Evolutionary conservation across 2,329 filamentous ascomycete genomes (phyloP).

Genomic region (Zopfia rhizophila): DNA sequence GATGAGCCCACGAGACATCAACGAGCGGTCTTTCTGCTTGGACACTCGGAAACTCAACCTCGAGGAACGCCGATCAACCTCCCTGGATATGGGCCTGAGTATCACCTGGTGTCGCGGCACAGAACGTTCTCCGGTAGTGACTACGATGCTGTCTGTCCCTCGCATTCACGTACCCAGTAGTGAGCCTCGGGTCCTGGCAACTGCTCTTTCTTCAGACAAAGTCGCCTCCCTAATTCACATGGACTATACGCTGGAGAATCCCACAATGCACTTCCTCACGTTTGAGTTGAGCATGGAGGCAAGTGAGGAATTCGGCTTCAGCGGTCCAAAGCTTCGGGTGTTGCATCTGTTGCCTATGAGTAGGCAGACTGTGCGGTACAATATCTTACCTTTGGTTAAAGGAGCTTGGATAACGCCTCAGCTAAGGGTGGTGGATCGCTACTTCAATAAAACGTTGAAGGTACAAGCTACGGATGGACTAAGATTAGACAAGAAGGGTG

Average conservation of each 20-base stretch:
- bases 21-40: slow-evolving; percentile 77
- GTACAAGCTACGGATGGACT: slow-evolving; percentile 81
- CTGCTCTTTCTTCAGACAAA: slow-evolving; percentile 49
- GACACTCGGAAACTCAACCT: slow-evolving; percentile 79
- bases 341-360: slow-evolving; percentile 86
- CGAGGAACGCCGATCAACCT: slow-evolving; percentile 81
- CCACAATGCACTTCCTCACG: slow-evolving; percentile 91
- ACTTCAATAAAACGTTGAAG: slow-evolving; percentile 90
- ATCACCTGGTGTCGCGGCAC: slow-evolving; percentile 78
- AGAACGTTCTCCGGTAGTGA: slow-evolving; percentile 40
- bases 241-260: slow-evolving; percentile 86
- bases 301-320: slow-evolving; percentile 91
- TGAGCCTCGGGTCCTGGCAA: slow-evolving; percentile 83
- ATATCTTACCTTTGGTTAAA: slow-evolving; percentile 71
- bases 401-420: slow-evolving; percentile 77
- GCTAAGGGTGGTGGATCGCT: slow-evolving; percentile 84
- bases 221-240: slow-evolving; percentile 49
- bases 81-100: slow-evolving; percentile 77
- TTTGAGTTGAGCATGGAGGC: slow-evolving; percentile 94
- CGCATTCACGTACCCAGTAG: slow-evolving; percentile 81
- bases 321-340: slow-evolving; percentile 82
- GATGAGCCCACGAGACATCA: slow-evolving; percentile 74
- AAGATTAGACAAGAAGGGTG: slow-evolving; percentile 64
- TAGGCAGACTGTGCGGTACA: slow-evolving; percentile 76
- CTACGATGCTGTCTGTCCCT: slow-evolving; percentile 77